These are phyloP conservation scores for Avena insularis DNA, from an alignment of 176 grass and related monocot species.

Conservation along the genomic window DNA sequence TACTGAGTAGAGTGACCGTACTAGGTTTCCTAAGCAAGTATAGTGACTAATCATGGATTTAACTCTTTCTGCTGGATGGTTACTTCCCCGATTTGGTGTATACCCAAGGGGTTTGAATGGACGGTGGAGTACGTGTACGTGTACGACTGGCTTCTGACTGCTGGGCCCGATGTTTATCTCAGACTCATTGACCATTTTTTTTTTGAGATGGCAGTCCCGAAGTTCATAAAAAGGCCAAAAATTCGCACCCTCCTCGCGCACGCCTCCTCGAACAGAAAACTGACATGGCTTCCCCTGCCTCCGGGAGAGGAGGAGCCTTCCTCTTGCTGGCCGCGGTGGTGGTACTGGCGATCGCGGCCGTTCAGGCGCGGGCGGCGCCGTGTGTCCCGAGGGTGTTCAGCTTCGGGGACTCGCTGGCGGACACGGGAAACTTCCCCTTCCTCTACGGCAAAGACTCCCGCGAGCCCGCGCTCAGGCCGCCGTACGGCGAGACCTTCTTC, in stretches of 20 bases:
- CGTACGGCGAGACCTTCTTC: constrained; percentile 88
- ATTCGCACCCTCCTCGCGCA: neutral
- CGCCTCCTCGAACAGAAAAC: neutral
- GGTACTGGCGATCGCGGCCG: neutral
- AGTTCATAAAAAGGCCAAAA: neutral
- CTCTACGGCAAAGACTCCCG: constrained; percentile 40
- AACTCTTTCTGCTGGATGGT: neutral
- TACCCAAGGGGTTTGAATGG: neutral
- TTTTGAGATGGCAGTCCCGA: neutral
- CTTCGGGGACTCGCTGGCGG: constrained; percentile 89
- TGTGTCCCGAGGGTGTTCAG: constrained; percentile 69
- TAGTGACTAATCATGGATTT: no score
- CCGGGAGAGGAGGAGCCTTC: constrained; percentile 1
- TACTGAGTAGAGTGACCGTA: no score
- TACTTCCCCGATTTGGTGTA: neutral
- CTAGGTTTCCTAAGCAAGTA: no score
- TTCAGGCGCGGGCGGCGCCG: neutral
- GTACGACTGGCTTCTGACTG: neutral
- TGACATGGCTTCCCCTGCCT: constrained; percentile 35
- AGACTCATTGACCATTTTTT: neutral
- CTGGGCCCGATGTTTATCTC: neutral
- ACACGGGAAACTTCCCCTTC: constrained; percentile 75
- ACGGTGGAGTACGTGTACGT: neutral
- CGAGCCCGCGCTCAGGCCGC: constrained; percentile 47
- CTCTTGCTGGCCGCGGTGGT: neutral